Percentiles rank a stretch among this genome's conserved stretches.
These are phyloP conservation scores for Tulasnella sp. DNA, from an alignment of 768 basidiomycete species.

Conservation along the genomic window DNA sequence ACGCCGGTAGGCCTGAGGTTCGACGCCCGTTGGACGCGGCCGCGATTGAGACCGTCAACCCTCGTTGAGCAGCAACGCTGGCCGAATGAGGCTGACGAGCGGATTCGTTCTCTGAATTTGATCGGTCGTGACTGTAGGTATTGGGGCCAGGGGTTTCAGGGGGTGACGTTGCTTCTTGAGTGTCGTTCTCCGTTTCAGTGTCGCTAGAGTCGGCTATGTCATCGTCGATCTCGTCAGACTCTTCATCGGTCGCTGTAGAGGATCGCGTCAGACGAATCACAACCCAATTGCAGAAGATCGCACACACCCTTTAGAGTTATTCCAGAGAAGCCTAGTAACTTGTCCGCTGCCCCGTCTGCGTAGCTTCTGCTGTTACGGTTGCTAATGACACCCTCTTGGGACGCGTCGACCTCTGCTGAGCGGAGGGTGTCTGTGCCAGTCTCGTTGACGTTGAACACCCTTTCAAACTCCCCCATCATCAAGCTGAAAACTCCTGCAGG, in stretches of 20 bases:
- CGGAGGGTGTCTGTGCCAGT: slow-evolving; percentile 46
- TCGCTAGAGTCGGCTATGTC: slow-evolving; percentile 72
- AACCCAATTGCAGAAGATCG: neutral
- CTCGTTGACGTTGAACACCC: slow-evolving; percentile 82
- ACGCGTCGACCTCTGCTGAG: neutral
- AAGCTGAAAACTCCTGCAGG: slow-evolving; percentile 97
- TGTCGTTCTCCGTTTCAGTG: slow-evolving; percentile 62
- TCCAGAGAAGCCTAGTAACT: slow-evolving; percentile 76
- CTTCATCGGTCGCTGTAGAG: slow-evolving; percentile 56
- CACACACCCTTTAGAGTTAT: slow-evolving; percentile 64
- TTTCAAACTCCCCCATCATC: slow-evolving; percentile 91
- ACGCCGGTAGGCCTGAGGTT: slow-evolving; percentile 32
- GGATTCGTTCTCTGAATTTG: neutral
- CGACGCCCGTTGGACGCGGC: slow-evolving; percentile 1
- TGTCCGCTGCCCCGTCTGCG: slow-evolving; percentile 79
- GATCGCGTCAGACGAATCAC: slow-evolving; percentile 44
- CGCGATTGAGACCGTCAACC: slow-evolving; percentile 58
- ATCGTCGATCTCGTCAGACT: slow-evolving; percentile 67
- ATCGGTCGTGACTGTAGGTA: slow-evolving; percentile 17
- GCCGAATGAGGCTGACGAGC: slow-evolving; percentile 50
- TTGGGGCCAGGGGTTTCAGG: slow-evolving; percentile 36
- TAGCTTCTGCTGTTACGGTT: slow-evolving; percentile 85
- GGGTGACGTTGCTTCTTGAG: slow-evolving; percentile 40
- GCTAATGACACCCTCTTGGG: slow-evolving; percentile 40
- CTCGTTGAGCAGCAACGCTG: slow-evolving; percentile 64